These are phyloP conservation scores for Saccharomyces pastorianus DNA, from an alignment of 1,139 yeast species.

Conservation along the genomic window DNA sequence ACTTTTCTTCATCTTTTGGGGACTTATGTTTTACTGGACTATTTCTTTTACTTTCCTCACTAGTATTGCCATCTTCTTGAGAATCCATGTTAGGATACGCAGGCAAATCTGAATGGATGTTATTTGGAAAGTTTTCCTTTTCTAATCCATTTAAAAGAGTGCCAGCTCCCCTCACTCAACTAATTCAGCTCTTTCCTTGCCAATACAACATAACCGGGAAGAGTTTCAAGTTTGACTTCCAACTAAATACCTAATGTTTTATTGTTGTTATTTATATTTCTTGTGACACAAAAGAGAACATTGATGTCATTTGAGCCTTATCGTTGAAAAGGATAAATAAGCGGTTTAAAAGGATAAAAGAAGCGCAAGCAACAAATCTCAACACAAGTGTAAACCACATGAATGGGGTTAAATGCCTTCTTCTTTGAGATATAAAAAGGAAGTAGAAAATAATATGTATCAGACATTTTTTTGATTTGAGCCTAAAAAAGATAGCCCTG, in stretches of 20 bases:
- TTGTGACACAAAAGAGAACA: neutral
- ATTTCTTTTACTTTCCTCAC: neutral
- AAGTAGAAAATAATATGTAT: neutral
- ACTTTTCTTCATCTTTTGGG: neutral
- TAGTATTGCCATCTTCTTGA: neutral
- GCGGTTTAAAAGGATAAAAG: neutral
- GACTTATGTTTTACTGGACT: neutral
- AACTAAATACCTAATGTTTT: neutral
- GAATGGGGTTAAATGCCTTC: neutral
- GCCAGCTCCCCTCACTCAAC: neutral
- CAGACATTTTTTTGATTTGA: neutral
- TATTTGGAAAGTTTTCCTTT: neutral
- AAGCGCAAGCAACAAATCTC: neutral
- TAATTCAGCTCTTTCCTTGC: neutral
- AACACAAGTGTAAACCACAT: no score
- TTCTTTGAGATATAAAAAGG: neutral
- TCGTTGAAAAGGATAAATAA: neutral
- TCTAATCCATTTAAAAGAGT: neutral
- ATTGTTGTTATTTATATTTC: neutral
- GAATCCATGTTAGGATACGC: neutral
- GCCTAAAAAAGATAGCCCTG: constrained; percentile 31
- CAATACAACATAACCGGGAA: neutral
- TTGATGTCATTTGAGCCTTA: neutral
- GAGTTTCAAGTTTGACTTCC: neutral
- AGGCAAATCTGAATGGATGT: neutral